A percentile compares a stretch with the other conserved stretches of the same genome.
Evolutionary conservation across 306 rosid species (phyloP).

Genomic region (Citrullus colocynthis): DNA sequence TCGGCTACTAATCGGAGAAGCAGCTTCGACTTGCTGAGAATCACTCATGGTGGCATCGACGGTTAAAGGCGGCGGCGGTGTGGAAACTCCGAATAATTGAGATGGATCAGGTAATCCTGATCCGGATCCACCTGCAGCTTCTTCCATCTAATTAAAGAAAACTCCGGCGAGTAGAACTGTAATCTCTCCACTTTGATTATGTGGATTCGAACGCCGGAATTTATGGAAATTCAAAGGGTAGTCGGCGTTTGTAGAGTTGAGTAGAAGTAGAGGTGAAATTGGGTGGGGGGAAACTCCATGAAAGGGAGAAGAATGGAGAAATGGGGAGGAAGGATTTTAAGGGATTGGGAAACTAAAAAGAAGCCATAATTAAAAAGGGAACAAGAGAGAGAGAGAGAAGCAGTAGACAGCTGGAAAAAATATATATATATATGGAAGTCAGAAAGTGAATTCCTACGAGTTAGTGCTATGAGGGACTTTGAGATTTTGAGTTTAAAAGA

Average conservation of each 20-base stretch:
- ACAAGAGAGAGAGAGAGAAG: background rate
- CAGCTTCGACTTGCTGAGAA: slow-evolving; percentile 27
- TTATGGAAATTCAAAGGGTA: too few relatives aligned
- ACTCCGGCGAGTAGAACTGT: background rate
- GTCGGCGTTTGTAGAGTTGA: too few relatives aligned
- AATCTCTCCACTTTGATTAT: too few relatives aligned
- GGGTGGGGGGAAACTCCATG: background rate
- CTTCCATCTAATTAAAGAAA: background rate
- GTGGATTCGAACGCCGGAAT: too few relatives aligned
- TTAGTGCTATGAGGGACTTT: slow-evolving; percentile 17
- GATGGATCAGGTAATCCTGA: slow-evolving; percentile 2
- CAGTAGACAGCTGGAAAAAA: slow-evolving; percentile 27
- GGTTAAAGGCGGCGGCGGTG: background rate
- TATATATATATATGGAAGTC: slow-evolving; percentile 10
- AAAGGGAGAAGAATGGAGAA: background rate
- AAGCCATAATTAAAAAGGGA: background rate
- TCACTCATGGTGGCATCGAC: background rate
- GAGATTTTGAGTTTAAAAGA: slow-evolving; percentile 16
- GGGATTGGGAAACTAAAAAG: background rate
- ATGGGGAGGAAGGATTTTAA: background rate
- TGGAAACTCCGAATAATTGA: slow-evolving; percentile 4
- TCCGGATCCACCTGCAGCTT: background rate
- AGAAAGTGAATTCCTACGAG: slow-evolving; percentile 36
- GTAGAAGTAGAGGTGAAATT: too few relatives aligned
- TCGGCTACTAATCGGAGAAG: slow-evolving; percentile 38